phyloP scores from a whole-genome alignment of 2,329 filamentous ascomycete species.

The Aspergillus novofumigatus region DNA sequence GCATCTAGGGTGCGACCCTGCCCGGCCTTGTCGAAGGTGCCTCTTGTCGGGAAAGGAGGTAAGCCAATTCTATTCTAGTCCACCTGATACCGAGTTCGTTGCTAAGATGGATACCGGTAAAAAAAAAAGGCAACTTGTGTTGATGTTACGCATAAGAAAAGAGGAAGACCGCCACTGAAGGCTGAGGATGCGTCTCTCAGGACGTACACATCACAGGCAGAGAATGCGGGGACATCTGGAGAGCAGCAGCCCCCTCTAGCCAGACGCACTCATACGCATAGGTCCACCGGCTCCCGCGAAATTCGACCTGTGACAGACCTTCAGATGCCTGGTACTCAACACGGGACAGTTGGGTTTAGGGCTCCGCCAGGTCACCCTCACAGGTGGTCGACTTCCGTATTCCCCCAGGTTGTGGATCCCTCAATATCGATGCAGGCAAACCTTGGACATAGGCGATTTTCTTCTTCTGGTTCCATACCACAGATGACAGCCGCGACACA shows the following conservation, averaged over 20 bases:
- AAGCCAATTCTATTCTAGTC: slow-evolving; percentile 19
- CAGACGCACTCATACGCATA: slow-evolving; percentile 26
- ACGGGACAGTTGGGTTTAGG: slow-evolving; percentile 17
- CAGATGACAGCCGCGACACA: slow-evolving; percentile 22
- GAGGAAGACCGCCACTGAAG: slow-evolving; percentile 42
- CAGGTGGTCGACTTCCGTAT: slow-evolving; percentile 31
- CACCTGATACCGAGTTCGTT: not conserved
- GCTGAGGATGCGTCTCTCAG: slow-evolving; percentile 38
- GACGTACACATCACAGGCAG: slow-evolving; percentile 27
- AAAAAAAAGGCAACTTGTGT: slow-evolving; percentile 36
- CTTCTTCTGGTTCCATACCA: slow-evolving; percentile 29
- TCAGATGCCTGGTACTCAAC: slow-evolving; percentile 22
- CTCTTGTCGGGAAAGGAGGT: slow-evolving; percentile 45
- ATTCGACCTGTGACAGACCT: slow-evolving; percentile 36
- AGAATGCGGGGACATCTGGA: slow-evolving; percentile 20
- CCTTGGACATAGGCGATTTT: slow-evolving; percentile 28
- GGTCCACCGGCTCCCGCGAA: slow-evolving; percentile 35
- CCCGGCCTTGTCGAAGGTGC: slow-evolving; percentile 44
- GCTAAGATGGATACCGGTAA: not conserved
- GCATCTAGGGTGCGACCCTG: slow-evolving; percentile 44
- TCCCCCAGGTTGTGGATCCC: slow-evolving; percentile 26
- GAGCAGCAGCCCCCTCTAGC: slow-evolving; percentile 22
- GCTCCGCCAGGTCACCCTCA: slow-evolving; percentile 23
- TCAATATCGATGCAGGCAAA: slow-evolving; percentile 21
- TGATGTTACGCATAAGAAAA: slow-evolving; percentile 47